phyloP scores from a whole-genome alignment of 106 monocot species.

The Apostasia ramifera region DNA sequence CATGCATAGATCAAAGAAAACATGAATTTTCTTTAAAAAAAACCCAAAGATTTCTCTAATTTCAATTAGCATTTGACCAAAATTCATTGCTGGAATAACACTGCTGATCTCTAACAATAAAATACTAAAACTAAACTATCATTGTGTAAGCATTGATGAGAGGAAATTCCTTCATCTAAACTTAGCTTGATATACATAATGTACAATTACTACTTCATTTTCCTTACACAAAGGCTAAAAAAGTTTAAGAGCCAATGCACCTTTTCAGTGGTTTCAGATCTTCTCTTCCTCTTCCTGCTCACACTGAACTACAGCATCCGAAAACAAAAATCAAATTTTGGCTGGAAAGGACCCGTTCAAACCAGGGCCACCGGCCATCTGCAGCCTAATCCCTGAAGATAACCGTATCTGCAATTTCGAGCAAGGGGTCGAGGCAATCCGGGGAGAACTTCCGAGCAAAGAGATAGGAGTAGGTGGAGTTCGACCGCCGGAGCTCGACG shows the following conservation, averaged over 20 bases:
- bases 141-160: neutral
- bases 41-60: too few relatives aligned
- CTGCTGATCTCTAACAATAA: too few relatives aligned
- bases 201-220: neutral
- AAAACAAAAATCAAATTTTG: neutral
- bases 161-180: conserved; percentile 6
- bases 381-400: conserved; percentile 44
- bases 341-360: neutral
- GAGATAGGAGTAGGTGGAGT: conserved; percentile 45
- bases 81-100: too few relatives aligned
- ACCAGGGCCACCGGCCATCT: neutral
- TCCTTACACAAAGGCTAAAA: neutral
- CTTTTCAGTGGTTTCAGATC: neutral
- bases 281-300: neutral
- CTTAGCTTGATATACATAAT: neutral
- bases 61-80: too few relatives aligned
- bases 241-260: neutral
- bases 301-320: neutral
- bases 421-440: conserved; percentile 45
- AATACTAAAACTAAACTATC: too few relatives aligned
- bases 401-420: conserved; percentile 50
- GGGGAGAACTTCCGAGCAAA: conserved; percentile 81
- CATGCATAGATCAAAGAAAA: too few relatives aligned
- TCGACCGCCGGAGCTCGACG: conserved; percentile 51
- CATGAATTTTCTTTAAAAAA: too few relatives aligned